These are phyloP conservation scores for Acanthamoeba rhysodes DNA, from an alignment of 208 protist genomes.

Conservation along the genomic window DNA sequence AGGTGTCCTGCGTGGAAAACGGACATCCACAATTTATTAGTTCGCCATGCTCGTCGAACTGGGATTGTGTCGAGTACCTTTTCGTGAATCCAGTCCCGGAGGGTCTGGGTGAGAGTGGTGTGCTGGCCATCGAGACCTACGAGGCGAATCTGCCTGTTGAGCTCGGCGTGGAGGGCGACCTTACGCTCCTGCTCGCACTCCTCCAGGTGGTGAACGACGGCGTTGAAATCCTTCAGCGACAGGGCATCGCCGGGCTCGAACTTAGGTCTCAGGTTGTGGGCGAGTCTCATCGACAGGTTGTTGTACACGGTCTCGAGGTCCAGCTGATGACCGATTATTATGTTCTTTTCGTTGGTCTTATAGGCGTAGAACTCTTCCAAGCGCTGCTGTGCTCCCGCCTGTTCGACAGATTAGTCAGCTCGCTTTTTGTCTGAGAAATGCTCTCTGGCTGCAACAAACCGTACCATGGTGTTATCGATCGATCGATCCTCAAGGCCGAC, in stretches of 20 bases:
- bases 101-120: neutral
- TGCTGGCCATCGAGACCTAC: conserved; percentile 65
- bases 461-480: conserved; percentile 77
- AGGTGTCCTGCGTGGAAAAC: neutral
- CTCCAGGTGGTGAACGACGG: conserved; percentile 26
- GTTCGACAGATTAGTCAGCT: neutral
- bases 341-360: conserved; percentile 73
- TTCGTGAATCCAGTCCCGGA: conserved; percentile 16
- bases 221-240: conserved; percentile 12
- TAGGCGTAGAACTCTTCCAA: conserved; percentile 77
- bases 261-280: conserved; percentile 70
- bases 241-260: conserved; percentile 70
- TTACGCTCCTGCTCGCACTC: conserved; percentile 64
- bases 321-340: conserved; percentile 61
- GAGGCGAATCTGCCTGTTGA: conserved; percentile 73
- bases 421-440: no score
- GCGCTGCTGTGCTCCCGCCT: conserved; percentile 62
- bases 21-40: neutral
- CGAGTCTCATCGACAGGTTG: conserved; percentile 73
- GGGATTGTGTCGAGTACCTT: neutral
- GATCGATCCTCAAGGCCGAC: neutral
- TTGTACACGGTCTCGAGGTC: conserved; percentile 80
- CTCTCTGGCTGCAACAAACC: neutral
- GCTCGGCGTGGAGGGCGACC: conserved; percentile 71
- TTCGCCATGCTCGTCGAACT: no score